Conservation (phyloP, 169 alveolate genomes). For the Cryptosporidium muris region DNA sequence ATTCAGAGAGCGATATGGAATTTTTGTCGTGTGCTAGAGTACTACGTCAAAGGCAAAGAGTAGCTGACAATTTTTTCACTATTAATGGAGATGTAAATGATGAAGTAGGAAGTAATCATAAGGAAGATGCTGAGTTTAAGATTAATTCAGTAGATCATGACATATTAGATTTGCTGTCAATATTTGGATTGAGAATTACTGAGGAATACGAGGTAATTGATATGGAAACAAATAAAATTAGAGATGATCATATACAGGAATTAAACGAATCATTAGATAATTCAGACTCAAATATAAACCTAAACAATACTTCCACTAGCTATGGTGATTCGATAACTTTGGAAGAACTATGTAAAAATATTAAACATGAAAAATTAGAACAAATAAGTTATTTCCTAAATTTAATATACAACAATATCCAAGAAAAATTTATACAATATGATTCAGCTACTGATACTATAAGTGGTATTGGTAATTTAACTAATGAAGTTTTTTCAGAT, state of each 20-base stretch:
- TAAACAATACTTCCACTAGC: background rate
- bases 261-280: too few relatives aligned
- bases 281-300: too few relatives aligned
- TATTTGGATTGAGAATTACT: constrained; percentile 31
- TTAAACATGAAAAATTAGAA: constrained; percentile 22
- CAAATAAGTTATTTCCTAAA: constrained; percentile 6
- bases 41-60: constrained; percentile 63
- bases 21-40: constrained; percentile 16
- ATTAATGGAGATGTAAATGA: background rate
- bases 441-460: constrained; percentile 40
- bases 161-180: constrained; percentile 17
- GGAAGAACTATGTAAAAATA: constrained; percentile 9
- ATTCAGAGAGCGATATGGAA: constrained; percentile 61
- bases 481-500: constrained; percentile 49
- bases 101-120: background rate
- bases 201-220: background rate
- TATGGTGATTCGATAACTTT: background rate
- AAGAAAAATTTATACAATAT: constrained; percentile 20
- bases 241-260: too few relatives aligned
- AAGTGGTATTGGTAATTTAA: constrained; percentile 22
- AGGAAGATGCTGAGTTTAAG: background rate
- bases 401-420: background rate
- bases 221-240: too few relatives aligned
- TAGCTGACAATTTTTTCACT: background rate
- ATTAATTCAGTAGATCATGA: background rate